A percentile compares a stretch with the other conserved stretches of the same genome.
phyloP scores from a whole-genome alignment of 352 stramenopile genomes.

The Pythium biforme region DNA sequence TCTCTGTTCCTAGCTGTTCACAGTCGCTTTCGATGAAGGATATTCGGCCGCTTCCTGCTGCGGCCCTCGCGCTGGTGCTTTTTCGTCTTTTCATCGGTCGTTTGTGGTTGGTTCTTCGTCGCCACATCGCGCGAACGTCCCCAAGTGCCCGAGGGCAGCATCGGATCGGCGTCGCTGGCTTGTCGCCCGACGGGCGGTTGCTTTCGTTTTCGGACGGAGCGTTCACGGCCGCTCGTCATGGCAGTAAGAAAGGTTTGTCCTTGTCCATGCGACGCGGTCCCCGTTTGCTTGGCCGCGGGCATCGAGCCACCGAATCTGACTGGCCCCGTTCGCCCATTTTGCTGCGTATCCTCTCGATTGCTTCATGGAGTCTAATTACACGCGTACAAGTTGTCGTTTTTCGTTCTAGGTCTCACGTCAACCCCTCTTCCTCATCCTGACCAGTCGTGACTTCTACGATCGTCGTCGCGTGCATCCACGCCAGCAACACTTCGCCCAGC shows the following conservation, averaged over 20 bases:
- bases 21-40: neutral
- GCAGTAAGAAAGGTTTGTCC: conserved; percentile 68
- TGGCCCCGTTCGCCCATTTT: conserved; percentile 6
- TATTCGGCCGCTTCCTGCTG: neutral
- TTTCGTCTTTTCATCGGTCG: neutral
- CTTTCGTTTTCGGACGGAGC: neutral
- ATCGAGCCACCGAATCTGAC: conserved; percentile 20
- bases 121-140: neutral
- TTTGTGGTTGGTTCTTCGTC: neutral
- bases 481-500: conserved; percentile 18
- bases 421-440: too few relatives aligned
- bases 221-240: conserved; percentile 38
- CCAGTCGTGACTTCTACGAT: too few relatives aligned
- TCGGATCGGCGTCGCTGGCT: conserved; percentile 10
- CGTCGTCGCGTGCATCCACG: conserved; percentile 30
- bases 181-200: conserved; percentile 20
- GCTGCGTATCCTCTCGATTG: neutral
- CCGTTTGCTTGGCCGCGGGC: neutral
- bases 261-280: conserved; percentile 36
- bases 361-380: neutral
- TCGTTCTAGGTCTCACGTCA: too few relatives aligned
- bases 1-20: neutral
- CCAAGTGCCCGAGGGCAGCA: neutral
- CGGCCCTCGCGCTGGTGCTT: too few relatives aligned
- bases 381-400: too few relatives aligned